Percentiles rank a stretch among this genome's conserved stretches.
phyloP scores from a whole-genome alignment of 2,329 filamentous ascomycete species.

The Cladophialophora carrionii region DNA sequence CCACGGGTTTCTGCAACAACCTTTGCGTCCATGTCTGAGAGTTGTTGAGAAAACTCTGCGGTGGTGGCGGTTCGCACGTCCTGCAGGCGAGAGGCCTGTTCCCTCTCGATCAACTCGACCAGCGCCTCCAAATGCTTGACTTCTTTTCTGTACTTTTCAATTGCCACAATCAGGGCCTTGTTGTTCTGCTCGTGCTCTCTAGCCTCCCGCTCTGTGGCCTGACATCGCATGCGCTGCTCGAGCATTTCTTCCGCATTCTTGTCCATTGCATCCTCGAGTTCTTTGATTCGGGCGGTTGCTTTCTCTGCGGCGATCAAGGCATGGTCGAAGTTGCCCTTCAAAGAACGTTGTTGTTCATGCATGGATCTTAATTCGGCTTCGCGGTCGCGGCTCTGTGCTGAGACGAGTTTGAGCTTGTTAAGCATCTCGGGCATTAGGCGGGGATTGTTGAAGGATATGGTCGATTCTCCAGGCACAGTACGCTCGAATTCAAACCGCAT shows the following conservation, averaged over 20 bases:
- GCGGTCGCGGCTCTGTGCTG: slow-evolving; percentile 40
- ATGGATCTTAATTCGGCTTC: slow-evolving; percentile 45
- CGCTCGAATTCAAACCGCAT: slow-evolving; percentile 52
- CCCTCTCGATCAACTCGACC: slow-evolving; percentile 48
- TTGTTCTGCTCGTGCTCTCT: slow-evolving; percentile 49
- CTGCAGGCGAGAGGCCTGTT: slow-evolving; percentile 46
- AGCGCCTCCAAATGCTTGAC: slow-evolving; percentile 49
- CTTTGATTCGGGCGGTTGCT: slow-evolving; percentile 44
- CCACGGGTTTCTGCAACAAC: slow-evolving; percentile 43
- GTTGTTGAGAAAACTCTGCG: slow-evolving; percentile 40
- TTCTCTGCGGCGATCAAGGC: slow-evolving; percentile 47
- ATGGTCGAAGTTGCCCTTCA: slow-evolving; percentile 52
- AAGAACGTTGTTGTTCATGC: slow-evolving; percentile 45
- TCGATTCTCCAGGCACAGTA: slow-evolving; percentile 50
- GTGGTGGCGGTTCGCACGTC: slow-evolving; percentile 43
- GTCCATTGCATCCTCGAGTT: slow-evolving; percentile 47
- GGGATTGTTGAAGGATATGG: slow-evolving; percentile 46
- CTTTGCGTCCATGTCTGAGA: slow-evolving; percentile 44
- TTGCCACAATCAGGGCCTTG: slow-evolving; percentile 47
- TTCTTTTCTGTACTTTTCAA: slow-evolving; percentile 51
- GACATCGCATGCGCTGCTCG: slow-evolving; percentile 49
- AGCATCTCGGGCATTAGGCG: slow-evolving; percentile 48
- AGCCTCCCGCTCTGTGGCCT: slow-evolving; percentile 48
- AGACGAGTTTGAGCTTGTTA: slow-evolving; percentile 44
- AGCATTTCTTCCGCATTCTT: slow-evolving; percentile 52